Conservation (phyloP, 257 asterid genomes). For the Petunia axillaris region DNA sequence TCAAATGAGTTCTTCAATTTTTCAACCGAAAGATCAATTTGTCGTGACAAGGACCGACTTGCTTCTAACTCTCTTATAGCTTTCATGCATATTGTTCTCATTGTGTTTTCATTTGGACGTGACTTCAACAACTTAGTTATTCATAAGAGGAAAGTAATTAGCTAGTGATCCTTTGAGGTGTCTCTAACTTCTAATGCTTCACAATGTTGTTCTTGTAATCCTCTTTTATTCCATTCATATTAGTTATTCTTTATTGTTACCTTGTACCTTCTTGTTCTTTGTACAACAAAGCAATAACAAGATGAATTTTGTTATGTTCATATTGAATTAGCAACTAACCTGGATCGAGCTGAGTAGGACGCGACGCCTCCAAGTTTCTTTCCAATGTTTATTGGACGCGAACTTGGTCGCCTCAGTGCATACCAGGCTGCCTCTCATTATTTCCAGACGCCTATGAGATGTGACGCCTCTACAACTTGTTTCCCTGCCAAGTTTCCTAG, state of each 20-base stretch:
- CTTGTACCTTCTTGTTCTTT: not conserved
- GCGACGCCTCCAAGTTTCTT: too few species aligned
- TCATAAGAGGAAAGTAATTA: conserved; percentile 20
- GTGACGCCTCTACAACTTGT: too few species aligned
- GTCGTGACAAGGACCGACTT: conserved; percentile 37
- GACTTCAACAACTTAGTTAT: conserved; percentile 27
- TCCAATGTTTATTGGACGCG: too few species aligned
- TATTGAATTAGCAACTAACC: too few species aligned
- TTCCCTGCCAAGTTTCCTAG: too few species aligned
- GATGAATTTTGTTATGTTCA: too few species aligned
- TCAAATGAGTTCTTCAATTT: conserved; percentile 44
- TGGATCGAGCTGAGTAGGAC: too few species aligned
- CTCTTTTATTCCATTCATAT: not conserved
- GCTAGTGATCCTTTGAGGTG: conserved; percentile 11
- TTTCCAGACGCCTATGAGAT: too few species aligned
- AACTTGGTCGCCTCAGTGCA: too few species aligned
- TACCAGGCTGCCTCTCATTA: too few species aligned
- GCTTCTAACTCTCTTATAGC: conserved; percentile 32
- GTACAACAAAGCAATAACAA: too few species aligned
- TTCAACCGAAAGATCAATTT: conserved; percentile 22
- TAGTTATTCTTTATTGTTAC: not conserved
- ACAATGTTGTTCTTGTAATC: conserved; percentile 4
- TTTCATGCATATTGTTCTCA: conserved; percentile 28
- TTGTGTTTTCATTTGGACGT: conserved; percentile 28
- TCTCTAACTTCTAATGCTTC: not conserved